These are phyloP conservation scores for Gonapodya prolifera DNA, from an alignment of 192 early-diverging fungal genomes.

Conservation along the genomic window DNA sequence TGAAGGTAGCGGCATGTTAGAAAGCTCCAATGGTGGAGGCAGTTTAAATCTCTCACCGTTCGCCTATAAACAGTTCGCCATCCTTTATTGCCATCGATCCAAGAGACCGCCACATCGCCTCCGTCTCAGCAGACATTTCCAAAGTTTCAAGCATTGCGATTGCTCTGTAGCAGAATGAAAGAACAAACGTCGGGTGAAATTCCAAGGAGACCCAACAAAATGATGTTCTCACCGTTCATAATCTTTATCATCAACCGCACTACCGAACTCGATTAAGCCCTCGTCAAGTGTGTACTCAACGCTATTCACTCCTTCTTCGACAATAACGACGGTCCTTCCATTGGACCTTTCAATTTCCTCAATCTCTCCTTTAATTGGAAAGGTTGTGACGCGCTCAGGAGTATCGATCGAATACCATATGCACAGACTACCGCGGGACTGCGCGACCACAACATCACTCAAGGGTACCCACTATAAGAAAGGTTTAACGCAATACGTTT, in stretches of 20 bases:
- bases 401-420: slow-evolving; percentile 55
- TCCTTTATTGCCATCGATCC: slow-evolving; percentile 37
- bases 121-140: slow-evolving; percentile 45
- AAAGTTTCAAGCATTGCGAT: slow-evolving; percentile 47
- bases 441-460: slow-evolving; percentile 50
- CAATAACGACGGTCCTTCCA: slow-evolving; percentile 50
- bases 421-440: slow-evolving; percentile 41
- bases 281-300: slow-evolving; percentile 55
- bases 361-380: slow-evolving; percentile 53
- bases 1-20: slow-evolving; percentile 6
- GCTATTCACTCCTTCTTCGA: slow-evolving; percentile 53
- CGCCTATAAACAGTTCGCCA: slow-evolving; percentile 36
- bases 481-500: slow-evolving; percentile 2
- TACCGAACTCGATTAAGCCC: slow-evolving; percentile 54
- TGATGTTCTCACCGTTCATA: slow-evolving; percentile 37
- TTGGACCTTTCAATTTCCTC: slow-evolving; percentile 47
- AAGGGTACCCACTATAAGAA: slow-evolving; percentile 43
- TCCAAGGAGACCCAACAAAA: slow-evolving; percentile 7
- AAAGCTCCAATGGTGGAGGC: no score
- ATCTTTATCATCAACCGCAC: slow-evolving; percentile 48
- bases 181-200: slow-evolving; percentile 4
- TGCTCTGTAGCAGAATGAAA: slow-evolving; percentile 21
- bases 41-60: slow-evolving; percentile 19
- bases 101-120: slow-evolving; percentile 54
- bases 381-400: slow-evolving; percentile 49